A percentile compares a stretch with the other conserved stretches of the same genome.
Conservation (phyloP, 257 asterid species). For the Voacanga thouarsii region DNA sequence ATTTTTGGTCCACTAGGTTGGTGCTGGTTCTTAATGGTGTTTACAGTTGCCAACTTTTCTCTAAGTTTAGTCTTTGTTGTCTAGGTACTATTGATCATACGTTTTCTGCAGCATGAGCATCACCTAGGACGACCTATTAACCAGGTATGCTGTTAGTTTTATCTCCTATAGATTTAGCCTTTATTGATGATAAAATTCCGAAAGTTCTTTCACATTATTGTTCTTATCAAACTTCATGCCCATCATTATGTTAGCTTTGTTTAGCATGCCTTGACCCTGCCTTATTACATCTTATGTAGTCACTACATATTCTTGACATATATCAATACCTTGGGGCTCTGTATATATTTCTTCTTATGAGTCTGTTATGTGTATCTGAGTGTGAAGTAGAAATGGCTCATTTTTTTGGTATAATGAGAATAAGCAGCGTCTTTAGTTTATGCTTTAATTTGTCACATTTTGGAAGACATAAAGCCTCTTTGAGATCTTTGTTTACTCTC, state of each 20-base stretch:
- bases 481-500: neutral
- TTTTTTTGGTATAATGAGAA: neutral
- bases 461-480: neutral
- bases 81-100: slow-evolving; percentile 80
- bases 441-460: neutral
- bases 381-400: neutral
- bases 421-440: neutral
- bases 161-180: slow-evolving; percentile 9
- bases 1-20: neutral
- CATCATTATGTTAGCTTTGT: neutral
- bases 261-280: neutral
- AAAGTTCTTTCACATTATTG: neutral
- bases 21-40: neutral
- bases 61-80: slow-evolving; percentile 22
- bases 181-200: neutral
- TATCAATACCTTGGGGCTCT: neutral
- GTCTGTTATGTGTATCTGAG: neutral
- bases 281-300: neutral
- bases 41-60: slow-evolving; percentile 7
- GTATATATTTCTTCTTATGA: neutral
- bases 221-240: neutral
- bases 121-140: slow-evolving; percentile 82
- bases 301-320: neutral
- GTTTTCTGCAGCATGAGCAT: slow-evolving; percentile 97
- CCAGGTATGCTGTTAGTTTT: slow-evolving; percentile 46